Base-by-base conservation (phyloP, 208 protist species). In the Trypanosoma scelopori region DNA sequence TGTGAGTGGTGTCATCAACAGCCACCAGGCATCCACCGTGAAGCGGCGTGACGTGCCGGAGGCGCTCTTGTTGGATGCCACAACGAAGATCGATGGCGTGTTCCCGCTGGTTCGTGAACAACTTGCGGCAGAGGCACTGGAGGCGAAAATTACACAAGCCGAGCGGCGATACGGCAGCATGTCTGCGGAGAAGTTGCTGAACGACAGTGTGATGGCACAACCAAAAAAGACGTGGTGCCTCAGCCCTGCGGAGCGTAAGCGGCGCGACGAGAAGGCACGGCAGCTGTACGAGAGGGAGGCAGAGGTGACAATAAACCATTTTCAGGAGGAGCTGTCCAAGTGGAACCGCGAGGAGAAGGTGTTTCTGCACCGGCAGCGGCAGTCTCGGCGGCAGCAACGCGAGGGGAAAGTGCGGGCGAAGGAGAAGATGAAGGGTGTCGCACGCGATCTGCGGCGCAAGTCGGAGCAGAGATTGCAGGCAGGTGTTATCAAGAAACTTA, bases 401-500 rank as follows among this genome's bases (percentile, higher is more conserved):
- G 79, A 89, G 63, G 66, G 51, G 65, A 89, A 87, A 76, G 72
- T 49, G 18, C 67, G 65, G 6, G 83, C 83, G 50, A 61, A 55
- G 65, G 84, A 89, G 45, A 82, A 76, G 65, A 69, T 69, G n/a
- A 85, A 86, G 76, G 78, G 66, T 45, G 67, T 76, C 4, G 56
- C 51, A 9, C 70, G 77, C 1, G 90, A 92, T 56, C 55, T 84
- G 71, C 74, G 83, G 47, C 72, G 77, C 70, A 93, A 93, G 84
- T 63, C 65, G 15, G 79, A 87, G 65, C 87, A 93, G 74, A 90
- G 89, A 74, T 48, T 96, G 1, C 69, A 92, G 61, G 85, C 83
- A 1, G 87, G 87, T 22, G 75, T 82, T 0, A 74, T 96, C 39
- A 93, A 93, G 74, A 93, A 96, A 68, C 71, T 93, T 25, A 96